Base-by-base conservation (phyloP, 352 stramenopile species). In the Pythium angustatum region DNA sequence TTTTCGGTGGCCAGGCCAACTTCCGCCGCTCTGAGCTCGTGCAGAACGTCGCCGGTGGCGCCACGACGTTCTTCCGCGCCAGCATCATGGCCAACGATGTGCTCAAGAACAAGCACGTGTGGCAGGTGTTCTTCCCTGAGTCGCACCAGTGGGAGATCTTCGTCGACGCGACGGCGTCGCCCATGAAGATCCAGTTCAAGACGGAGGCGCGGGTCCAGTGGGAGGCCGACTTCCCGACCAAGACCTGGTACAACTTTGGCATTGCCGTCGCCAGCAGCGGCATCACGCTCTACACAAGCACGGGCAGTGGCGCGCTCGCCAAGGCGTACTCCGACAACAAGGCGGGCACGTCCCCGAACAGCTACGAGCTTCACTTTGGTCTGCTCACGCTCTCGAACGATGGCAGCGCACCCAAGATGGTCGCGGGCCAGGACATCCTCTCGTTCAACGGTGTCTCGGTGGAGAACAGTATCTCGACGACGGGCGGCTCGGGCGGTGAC, bases 181-280 rank as follows among this genome's bases (percentile, higher is more conserved):
- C 80, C 26, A 73, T 72, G 17, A 73, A 79, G 75, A 71, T 90
- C 47, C 69, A 86, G 51, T 90, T 75, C 64, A 75, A 79, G 65
- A 87, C 74, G 22, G 76, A 76, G 44, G 62, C 72, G 45, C 69
- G 66, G 28, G 76, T 82, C 26, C 75, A 79, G 59, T 90, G 81
- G 77, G 66, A 72, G 52, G 76, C 71, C 30, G 71, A 85, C 36
- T 85, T 90, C 62, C 51, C 71, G 66, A 66, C 60, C 61, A 51
- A 66, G 28, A 89, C 78, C 44, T 89, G 80, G 80, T 87, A 87
- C 71, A 87, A 87, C 73, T 85, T 90, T 50, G 81, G 81, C 26
- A 81, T 90, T 33, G 75, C 71, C 10, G 73, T 88, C 47, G 66
- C 63, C 2, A 61, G 66, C 2, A 73, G 67, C 22, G 55, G 78